A percentile compares a stretch with the other conserved stretches of the same genome.
These are phyloP conservation scores for Boletus rubescentipes DNA, from an alignment of 768 basidiomycete species.

Conservation along the genomic window DNA sequence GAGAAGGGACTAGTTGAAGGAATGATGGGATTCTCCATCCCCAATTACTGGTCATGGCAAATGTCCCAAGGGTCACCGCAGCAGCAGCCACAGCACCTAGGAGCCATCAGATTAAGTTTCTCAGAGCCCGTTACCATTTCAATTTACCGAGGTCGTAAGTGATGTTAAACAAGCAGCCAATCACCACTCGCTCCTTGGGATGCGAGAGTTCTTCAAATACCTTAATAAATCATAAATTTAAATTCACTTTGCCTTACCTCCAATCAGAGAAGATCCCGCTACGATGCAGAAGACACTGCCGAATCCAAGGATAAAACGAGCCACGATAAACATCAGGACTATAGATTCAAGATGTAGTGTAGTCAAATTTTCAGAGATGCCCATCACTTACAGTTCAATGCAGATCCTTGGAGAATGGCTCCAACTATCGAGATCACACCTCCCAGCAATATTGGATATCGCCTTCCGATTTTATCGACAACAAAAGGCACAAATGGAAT, in stretches of 20 bases:
- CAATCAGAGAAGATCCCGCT: conserved; percentile 19
- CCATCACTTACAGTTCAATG: conserved; percentile 12
- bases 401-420: conserved; percentile 17
- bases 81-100: conserved; percentile 37
- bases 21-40: conserved; percentile 56
- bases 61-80: conserved; percentile 59
- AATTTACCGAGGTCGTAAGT: conserved; percentile 4
- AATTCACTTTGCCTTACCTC: conserved; percentile 4
- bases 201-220: conserved; percentile 16
- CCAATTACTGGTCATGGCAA: conserved; percentile 49
- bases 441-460: conserved; percentile 18
- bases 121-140: too few relatives aligned
- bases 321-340: conserved; percentile 16
- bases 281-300: conserved; percentile 12
- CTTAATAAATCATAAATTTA: not conserved
- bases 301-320: conserved; percentile 19
- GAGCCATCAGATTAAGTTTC: not conserved
- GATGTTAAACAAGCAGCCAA: not conserved
- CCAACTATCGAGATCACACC: conserved; percentile 7
- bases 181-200: conserved; percentile 9
- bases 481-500: conserved; percentile 39
- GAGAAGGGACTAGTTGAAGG: conserved; percentile 53
- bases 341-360: not conserved
- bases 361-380: not conserved
- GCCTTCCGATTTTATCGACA: conserved; percentile 16